Evolutionary conservation across 768 basidiomycete genomes (phyloP).

Genomic region (Panus rudis): DNA sequence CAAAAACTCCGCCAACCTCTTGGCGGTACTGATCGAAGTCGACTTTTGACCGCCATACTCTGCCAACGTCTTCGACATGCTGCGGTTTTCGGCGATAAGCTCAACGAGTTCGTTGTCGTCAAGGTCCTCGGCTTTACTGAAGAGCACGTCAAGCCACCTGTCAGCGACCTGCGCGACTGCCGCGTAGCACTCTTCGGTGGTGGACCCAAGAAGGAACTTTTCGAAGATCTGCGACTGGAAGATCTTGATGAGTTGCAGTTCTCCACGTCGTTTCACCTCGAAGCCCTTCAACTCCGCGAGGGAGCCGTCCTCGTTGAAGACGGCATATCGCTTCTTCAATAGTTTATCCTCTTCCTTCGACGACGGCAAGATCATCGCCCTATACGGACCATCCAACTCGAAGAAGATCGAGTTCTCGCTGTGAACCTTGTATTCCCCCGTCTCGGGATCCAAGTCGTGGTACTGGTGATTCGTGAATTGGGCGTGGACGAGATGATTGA

Average conservation of each 20-base stretch:
- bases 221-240: conserved; percentile 99
- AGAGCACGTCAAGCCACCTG: conserved; percentile 96
- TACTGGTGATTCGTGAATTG: conserved; percentile 98
- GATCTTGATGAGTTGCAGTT: conserved; percentile 97
- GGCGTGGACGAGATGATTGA: conserved; percentile 95
- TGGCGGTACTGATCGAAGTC: conserved; percentile 95
- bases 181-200: conserved; percentile 92
- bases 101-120: conserved; percentile 92
- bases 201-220: conserved; percentile 89
- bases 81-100: conserved; percentile 96
- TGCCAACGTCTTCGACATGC: conserved; percentile 94
- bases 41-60: conserved; percentile 97
- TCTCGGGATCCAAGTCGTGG: conserved; percentile 81
- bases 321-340: conserved; percentile 97
- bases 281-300: conserved; percentile 99
- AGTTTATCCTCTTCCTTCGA: conserved; percentile 99
- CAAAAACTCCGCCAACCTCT: conserved; percentile 90
- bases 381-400: conserved; percentile 97
- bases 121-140: conserved; percentile 76
- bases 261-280: conserved; percentile 96
- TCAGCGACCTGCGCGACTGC: conserved; percentile 91
- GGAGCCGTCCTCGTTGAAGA: conserved; percentile 95
- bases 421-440: conserved; percentile 78
- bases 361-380: conserved; percentile 97
- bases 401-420: conserved; percentile 99